Base-by-base conservation (phyloP, 1,284 basidiomycete genomes). In the Tilletia setariae region DNA sequence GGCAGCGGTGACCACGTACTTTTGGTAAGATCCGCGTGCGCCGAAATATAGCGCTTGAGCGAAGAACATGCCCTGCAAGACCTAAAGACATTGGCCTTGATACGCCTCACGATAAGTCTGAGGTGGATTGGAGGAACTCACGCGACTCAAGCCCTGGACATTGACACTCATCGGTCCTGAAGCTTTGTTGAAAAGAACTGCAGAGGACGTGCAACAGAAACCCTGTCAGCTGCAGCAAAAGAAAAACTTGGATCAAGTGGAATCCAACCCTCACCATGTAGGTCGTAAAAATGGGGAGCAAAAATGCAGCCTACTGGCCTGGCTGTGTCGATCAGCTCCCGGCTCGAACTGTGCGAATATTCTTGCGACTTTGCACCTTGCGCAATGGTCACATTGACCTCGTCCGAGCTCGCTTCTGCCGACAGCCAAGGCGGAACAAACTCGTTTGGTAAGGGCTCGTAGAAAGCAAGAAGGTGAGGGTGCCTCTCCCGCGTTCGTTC, bases 381-480 rank as follows among this genome's bases (percentile, higher is more conserved):
- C n/a, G 56, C 64, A 43, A 74, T 72, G 11, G 63, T 44, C 21
- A 23, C 23, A 11, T 19, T 30, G 25, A 32, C 42, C 16, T 21
- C 6, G 21, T 16, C 32, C 1, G 44, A 21, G 11, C 13, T 6
- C 8, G 21, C 19, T 1, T 15, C 43, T 1, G 40, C 19, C 13
- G 23, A 42, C 7, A 53, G 67, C 79, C 79, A 81, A 1, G 76
- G 79, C 2, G 80, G 79, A 44, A 76, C 68, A 28, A 80, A 82
- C 66, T 82, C 80, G 69, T 82, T 82, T 6, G 80, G 80, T 19
- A 82, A 80, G 7, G 79, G 80, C 56, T 81, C 80, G 64, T 79
- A 69, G 25, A 80, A 74, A 16, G 76, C 59, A 1, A 76, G 64
- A 25, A 72, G 8, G 35, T 65, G 42, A 13, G 47, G 32, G 35